Evolutionary conservation across 768 basidiomycete genomes (phyloP).

Genomic region (Tricholoma sp.): DNA sequence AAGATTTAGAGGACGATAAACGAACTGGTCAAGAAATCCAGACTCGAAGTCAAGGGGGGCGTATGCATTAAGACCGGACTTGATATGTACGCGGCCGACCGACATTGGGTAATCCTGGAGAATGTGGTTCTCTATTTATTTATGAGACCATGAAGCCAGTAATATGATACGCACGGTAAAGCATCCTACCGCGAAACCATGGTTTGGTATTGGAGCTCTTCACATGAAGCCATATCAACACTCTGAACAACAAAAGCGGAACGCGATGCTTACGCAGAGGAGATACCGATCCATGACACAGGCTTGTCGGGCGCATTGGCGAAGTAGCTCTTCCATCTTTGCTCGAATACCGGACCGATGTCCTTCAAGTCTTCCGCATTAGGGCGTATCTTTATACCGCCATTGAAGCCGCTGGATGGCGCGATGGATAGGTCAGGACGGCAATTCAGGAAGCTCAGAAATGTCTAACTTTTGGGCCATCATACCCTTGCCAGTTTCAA

Average conservation of each 20-base stretch:
- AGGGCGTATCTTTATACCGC: constrained; percentile 55
- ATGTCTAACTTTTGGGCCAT: constrained; percentile 47
- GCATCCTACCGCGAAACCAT: constrained; percentile 15
- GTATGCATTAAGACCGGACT: constrained; percentile 33
- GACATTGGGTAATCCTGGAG: constrained; percentile 42
- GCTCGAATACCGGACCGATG: constrained; percentile 44
- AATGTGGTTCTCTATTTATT: not conserved
- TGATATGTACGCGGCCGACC: constrained; percentile 44
- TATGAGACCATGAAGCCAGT: constrained; percentile 9
- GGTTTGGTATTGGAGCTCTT: too few relatives aligned
- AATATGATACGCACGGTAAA: constrained; percentile 15
- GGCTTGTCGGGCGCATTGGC: constrained; percentile 51
- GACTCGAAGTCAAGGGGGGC: constrained; percentile 41
- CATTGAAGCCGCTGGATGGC: constrained; percentile 42
- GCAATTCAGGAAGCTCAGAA: not conserved
- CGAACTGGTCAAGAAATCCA: constrained; percentile 38
- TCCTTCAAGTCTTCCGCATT: constrained; percentile 40
- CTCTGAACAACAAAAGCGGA: too few relatives aligned
- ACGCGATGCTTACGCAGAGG: constrained; percentile 33
- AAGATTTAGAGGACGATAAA: not conserved
- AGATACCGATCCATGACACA: constrained; percentile 36
- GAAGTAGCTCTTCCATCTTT: constrained; percentile 48
- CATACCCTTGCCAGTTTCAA: constrained; percentile 16
- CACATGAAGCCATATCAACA: too few relatives aligned
- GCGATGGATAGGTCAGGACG: not conserved